Evolutionary conservation across 1,284 basidiomycete genomes (phyloP).

Genomic region (Tranzscheliella williamsii): DNA sequence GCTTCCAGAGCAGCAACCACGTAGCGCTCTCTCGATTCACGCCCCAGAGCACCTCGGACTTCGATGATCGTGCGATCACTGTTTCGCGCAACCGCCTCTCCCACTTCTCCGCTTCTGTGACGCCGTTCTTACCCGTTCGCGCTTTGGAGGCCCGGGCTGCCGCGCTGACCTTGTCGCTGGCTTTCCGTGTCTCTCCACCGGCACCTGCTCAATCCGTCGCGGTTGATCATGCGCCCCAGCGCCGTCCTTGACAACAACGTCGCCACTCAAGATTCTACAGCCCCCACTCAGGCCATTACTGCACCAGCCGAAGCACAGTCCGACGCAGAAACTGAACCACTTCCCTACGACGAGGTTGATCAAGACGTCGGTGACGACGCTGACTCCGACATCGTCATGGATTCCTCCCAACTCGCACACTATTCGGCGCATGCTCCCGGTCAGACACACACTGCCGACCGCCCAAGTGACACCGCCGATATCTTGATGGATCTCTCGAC

Average conservation of each 20-base stretch:
- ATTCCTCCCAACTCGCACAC: slow-evolving; percentile 6
- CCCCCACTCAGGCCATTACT: slow-evolving; percentile 2
- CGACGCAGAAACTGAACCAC: slow-evolving; percentile 55
- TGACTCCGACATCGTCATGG: slow-evolving; percentile 20
- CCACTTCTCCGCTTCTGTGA: no score
- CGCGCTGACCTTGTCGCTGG: slow-evolving; percentile 23
- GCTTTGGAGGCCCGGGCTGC: no score
- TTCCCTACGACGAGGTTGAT: slow-evolving; percentile 45
- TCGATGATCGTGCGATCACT: no score
- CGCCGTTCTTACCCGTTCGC: no score
- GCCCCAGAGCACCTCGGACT: no score
- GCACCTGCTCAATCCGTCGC: no score
- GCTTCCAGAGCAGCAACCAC: no score
- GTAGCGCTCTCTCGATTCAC: no score
- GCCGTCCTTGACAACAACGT: slow-evolving; percentile 11
- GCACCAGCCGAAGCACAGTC: slow-evolving; percentile 8
- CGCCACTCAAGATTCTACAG: slow-evolving; percentile 23
- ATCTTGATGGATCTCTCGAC: slow-evolving; percentile 17
- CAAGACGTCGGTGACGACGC: slow-evolving; percentile 8
- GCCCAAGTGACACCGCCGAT: slow-evolving; percentile 5
- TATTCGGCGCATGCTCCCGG: slow-evolving; percentile 12
- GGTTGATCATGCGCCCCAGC: slow-evolving; percentile 37
- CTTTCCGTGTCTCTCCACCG: no score
- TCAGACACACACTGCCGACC: neutral
- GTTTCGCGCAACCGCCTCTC: no score